Percentiles rank a stretch among this genome's conserved stretches.
phyloP scores from a whole-genome alignment of 257 asterid species.

The Solanum gracilifrons region DNA sequence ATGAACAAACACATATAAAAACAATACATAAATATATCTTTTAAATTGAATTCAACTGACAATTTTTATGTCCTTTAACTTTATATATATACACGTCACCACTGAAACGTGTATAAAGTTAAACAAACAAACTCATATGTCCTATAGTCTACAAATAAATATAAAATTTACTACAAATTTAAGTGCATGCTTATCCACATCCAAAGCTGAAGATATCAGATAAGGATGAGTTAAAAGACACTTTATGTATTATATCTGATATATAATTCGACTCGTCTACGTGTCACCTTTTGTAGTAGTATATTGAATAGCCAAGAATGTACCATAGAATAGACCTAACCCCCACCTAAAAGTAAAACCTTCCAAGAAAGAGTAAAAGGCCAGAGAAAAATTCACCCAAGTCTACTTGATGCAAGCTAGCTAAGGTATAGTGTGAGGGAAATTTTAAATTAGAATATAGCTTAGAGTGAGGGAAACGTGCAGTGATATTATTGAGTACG shows the following conservation, averaged over 20 bases:
- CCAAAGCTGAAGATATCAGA: not conserved
- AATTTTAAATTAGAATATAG: not conserved
- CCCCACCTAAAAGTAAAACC: not conserved
- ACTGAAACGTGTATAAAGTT: too few relatives aligned
- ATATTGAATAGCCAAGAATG: not conserved
- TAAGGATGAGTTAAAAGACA: too few relatives aligned
- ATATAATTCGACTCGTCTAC: not conserved
- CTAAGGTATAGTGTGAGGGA: not conserved
- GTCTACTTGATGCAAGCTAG: not conserved
- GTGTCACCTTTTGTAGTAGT: not conserved
- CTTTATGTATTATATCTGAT: too few relatives aligned
- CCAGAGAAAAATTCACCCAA: not conserved
- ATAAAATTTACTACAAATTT: too few relatives aligned
- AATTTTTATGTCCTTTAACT: too few relatives aligned
- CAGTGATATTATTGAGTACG: not conserved
- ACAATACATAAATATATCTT: too few relatives aligned
- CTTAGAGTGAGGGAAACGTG: not conserved
- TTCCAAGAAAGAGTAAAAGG: not conserved
- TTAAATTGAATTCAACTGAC: too few relatives aligned
- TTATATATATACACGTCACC: too few relatives aligned
- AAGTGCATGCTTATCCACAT: fast-evolving
- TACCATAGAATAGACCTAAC: not conserved
- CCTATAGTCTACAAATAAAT: too few relatives aligned
- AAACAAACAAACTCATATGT: too few relatives aligned
- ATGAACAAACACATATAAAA: too few relatives aligned